phyloP scores from a whole-genome alignment of 805 yeast species.

The Lipomyces mesembrius region DNA sequence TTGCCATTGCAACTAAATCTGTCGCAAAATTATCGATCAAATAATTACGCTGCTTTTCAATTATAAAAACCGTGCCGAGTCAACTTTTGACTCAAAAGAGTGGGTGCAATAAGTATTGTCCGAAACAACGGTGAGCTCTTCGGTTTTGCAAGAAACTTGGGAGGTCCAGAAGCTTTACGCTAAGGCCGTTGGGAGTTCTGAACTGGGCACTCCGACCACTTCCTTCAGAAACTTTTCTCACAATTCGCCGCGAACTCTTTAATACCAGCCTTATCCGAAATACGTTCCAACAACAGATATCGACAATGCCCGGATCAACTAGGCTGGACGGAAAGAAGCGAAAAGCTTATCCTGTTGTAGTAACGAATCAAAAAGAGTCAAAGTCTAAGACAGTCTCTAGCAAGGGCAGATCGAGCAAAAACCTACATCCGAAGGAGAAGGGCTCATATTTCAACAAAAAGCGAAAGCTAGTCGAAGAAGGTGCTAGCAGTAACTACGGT shows the following conservation, averaged over 20 bases:
- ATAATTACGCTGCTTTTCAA: background rate
- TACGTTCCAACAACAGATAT: background rate
- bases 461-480: constrained; percentile 14
- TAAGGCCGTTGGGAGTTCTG: background rate
- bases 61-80: background rate
- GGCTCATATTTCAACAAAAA: constrained; percentile 4
- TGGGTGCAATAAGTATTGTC: background rate
- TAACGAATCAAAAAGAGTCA: background rate
- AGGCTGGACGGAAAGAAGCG: constrained; percentile 14
- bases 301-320: constrained; percentile 3
- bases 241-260: background rate
- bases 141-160: no score
- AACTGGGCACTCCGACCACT: background rate
- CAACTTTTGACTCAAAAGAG: background rate
- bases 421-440: background rate
- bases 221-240: background rate
- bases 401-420: background rate
- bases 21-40: background rate
- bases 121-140: background rate
- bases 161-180: no score
- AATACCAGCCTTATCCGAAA: background rate
- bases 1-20: background rate
- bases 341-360: background rate
- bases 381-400: background rate
- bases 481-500: constrained; percentile 4